Percentiles rank a stretch among this genome's conserved stretches.
phyloP scores from a whole-genome alignment of 306 rosid genomes.

The Quillaja saponaria region DNA sequence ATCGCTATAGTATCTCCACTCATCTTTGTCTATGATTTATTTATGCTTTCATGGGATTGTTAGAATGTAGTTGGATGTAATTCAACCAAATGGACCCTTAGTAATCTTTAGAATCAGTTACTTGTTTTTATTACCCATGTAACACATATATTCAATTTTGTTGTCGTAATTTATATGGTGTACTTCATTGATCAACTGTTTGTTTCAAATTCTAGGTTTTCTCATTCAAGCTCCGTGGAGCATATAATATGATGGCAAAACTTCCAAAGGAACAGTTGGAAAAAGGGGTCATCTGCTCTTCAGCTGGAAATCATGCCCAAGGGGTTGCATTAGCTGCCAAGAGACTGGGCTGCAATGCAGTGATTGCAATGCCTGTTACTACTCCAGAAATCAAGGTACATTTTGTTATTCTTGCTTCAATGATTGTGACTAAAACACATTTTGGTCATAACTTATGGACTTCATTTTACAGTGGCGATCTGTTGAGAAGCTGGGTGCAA shows the following conservation, averaged over 20 bases:
- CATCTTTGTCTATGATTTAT: too few relatives aligned
- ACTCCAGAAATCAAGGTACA: conserved; percentile 90
- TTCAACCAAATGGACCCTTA: too few relatives aligned
- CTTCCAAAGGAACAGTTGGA: conserved; percentile 63
- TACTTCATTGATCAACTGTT: conserved; percentile 13
- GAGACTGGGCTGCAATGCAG: conserved; percentile 68
- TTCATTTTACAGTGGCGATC: conserved; percentile 69
- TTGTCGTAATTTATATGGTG: not conserved
- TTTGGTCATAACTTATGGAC: not conserved
- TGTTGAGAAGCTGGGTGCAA: conserved; percentile 81
- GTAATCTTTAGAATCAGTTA: not conserved
- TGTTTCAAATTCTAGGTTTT: conserved; percentile 56
- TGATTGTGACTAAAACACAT: not conserved
- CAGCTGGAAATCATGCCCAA: conserved; percentile 99
- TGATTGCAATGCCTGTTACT: conserved; percentile 89
- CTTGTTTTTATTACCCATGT: not conserved
- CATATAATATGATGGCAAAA: conserved; percentile 97
- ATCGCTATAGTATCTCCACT: too few relatives aligned
- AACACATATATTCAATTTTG: not conserved
- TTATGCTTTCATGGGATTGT: too few relatives aligned
- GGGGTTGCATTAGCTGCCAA: conserved; percentile 94
- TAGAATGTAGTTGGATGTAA: too few relatives aligned
- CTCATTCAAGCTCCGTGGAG: conserved; percentile 95
- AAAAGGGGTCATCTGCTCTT: conserved; percentile 89
- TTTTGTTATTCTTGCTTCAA: conserved; percentile 4